Evolutionary conservation across 495 filamentous ascomycete species (phyloP).

Genomic region (Podospora fimiseda): DNA sequence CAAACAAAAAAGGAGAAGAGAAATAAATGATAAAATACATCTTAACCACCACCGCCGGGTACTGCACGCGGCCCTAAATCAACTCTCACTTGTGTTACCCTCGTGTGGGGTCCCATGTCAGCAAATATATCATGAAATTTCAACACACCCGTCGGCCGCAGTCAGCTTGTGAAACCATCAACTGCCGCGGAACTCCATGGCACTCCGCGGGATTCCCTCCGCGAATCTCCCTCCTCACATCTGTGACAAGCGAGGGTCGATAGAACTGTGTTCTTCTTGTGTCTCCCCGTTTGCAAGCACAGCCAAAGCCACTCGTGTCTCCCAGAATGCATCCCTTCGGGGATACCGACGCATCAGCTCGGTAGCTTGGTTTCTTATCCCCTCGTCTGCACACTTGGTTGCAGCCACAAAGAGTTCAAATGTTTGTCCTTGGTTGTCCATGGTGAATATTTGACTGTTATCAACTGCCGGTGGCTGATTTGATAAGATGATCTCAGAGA

Average conservation of each 20-base stretch:
- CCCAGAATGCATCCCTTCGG: slow-evolving; percentile 22
- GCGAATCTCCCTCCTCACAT: no score
- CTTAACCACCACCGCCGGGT: background rate
- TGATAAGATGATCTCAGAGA: slow-evolving; percentile 10
- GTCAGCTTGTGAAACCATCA: no score
- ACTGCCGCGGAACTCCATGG: no score
- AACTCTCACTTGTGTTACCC: no score
- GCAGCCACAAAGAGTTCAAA: slow-evolving; percentile 16
- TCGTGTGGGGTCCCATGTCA: no score
- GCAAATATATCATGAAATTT: no score
- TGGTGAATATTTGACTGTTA: slow-evolving; percentile 15
- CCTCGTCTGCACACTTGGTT: slow-evolving; percentile 13
- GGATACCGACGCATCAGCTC: slow-evolving; percentile 11
- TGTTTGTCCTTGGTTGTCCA: slow-evolving; percentile 21
- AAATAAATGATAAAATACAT: background rate
- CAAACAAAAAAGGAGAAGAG: background rate
- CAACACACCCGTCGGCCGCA: no score
- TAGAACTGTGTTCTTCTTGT: background rate
- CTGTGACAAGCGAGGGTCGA: no score
- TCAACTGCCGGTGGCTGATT: slow-evolving; percentile 9
- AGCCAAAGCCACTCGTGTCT: background rate
- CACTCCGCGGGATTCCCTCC: no score
- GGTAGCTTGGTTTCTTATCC: slow-evolving; percentile 10
- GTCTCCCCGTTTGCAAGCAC: background rate
- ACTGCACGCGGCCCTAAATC: no score